Percentiles rank a stretch among this genome's conserved stretches.
phyloP scores from a whole-genome alignment of 768 basidiomycete species.

The Boletales sp. region DNA sequence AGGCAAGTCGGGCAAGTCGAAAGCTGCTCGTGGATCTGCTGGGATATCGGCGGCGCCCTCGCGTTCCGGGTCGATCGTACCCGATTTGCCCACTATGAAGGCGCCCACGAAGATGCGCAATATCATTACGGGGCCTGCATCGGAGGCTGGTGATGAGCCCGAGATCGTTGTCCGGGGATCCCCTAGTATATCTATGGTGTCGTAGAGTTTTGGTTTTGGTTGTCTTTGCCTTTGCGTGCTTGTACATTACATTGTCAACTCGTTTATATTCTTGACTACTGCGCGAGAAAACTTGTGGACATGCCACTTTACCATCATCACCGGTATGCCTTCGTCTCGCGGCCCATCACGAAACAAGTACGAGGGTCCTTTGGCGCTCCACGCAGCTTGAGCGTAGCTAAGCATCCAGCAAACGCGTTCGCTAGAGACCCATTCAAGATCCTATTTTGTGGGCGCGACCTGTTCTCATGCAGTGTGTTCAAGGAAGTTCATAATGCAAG shows the following conservation, averaged over 20 bases:
- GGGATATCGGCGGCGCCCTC: slow-evolving; percentile 52
- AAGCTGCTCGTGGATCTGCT: slow-evolving; percentile 34
- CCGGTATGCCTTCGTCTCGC: too few relatives aligned
- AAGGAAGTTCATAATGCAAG: slow-evolving; percentile 55
- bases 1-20: slow-evolving; percentile 42
- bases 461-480: slow-evolving; percentile 79
- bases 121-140: slow-evolving; percentile 48
- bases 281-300: background rate
- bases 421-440: slow-evolving; percentile 54
- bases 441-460: slow-evolving; percentile 85
- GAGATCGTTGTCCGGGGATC: slow-evolving; percentile 32
- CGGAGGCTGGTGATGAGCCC: slow-evolving; percentile 49
- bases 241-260: slow-evolving; percentile 6
- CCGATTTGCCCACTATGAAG: slow-evolving; percentile 42
- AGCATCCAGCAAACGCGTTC: background rate
- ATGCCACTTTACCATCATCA: background rate
- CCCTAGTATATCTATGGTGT: slow-evolving; percentile 11
- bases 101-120: slow-evolving; percentile 68
- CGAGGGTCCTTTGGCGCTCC: background rate
- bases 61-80: slow-evolving; percentile 51
- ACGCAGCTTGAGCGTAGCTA: background rate
- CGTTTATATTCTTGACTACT: slow-evolving; percentile 13
- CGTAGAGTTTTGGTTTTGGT: slow-evolving; percentile 15
- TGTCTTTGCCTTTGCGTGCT: slow-evolving; percentile 1
- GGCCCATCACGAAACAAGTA: background rate